Base-by-base conservation (phyloP, 139 green algal species). In the Tetraselmis chui region DNA sequence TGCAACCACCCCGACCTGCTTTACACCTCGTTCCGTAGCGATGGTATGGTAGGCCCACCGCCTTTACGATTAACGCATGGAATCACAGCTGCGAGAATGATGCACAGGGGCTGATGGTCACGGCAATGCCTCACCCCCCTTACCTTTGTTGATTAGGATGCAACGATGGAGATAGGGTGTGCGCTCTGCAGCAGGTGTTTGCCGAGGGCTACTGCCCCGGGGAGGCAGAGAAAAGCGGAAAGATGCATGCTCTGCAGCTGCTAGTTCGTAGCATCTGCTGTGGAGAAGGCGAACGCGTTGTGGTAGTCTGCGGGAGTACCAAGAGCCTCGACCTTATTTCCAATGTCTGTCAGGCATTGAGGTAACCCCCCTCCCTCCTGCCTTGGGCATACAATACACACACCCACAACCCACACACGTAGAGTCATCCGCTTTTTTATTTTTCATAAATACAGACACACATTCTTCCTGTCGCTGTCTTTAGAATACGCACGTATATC, bases 1-100 rank as follows among this genome's bases (percentile, higher is more conserved):
- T 94, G 92, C 85, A 94, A 95, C 85, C 91, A 95, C 80, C 93
- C 93, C 0, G 76, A 81, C 29, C 88, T 97, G 29, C 81, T 95
- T 2, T 77, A 28, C 2, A 32, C 79, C 2, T 30, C 79, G 5
- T 18, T 67, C 18, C 45, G 45, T 18, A 5, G 11, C 18, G 45
- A 67, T 67, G 45, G 45, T 67, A 67, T n/a, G n/a, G n/a, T n/a
- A n/a, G n/a, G n/a, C n/a, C n/a, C n/a, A n/a, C n/a, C n/a, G n/a
- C n/a, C n/a, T n/a, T n/a, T n/a, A n/a, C n/a, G n/a, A n/a, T n/a
- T n/a, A n/a, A n/a, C n/a, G n/a, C n/a, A n/a, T n/a, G n/a, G n/a
- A n/a, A n/a, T n/a, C 45, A 18, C 45, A 67, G 45, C 45, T 67
- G 45, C 45, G 45, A 67, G 11, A 67, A 67, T 67, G 45, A 67